Base-by-base conservation (phyloP, 768 basidiomycete genomes). In the Pisolithus orientalis region DNA sequence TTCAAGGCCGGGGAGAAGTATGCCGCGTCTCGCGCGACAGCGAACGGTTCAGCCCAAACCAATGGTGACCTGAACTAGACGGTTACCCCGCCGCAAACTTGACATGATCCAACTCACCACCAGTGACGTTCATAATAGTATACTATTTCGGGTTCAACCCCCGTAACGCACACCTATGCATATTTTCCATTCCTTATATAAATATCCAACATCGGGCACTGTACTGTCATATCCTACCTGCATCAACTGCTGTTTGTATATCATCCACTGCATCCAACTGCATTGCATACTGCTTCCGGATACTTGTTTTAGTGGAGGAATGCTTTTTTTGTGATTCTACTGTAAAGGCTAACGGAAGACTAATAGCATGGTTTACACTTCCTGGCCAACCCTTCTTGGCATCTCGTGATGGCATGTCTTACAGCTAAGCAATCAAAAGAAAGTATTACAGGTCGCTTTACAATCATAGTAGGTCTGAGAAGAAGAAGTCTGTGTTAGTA, bases 81-180 rank as follows among this genome's bases (percentile, higher is more conserved):
- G 21, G 37, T 47, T 48, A 10, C 16, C 44, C 17, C 34, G 44
- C 48, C 14, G 34, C 32, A 8, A 21, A 21, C 21, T n/a, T 55
- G 54, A 28, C 53, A 59, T 59, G 69, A 57, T 64, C 63, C 59
- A 70, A 60, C 65, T 66, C 68, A 60, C 60, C 44, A 48, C 56
- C 68, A 59, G 34, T 60, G 44, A 49, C 57, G 61, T 37, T 61
- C 11, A 1, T 47, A 38, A 1, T 47, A 38, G 60, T 59, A 68
- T 62, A 68, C 70, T 63, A 61, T 70, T 65, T 76, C 85, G 85
- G 87, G 87, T 90, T 90, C 87, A 90, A 90, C 87, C 85, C 85
- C 86, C 85, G 84, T 78, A 75, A 71, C 69, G 13, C 11, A 14
- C 11, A 66, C 71, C 63, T 69, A 67, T 65, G 58, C 58, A 44